A percentile compares a stretch with the other conserved stretches of the same genome.
phyloP scores from a whole-genome alignment of 441 rosid genomes.

The Aleurites moluccanus region DNA sequence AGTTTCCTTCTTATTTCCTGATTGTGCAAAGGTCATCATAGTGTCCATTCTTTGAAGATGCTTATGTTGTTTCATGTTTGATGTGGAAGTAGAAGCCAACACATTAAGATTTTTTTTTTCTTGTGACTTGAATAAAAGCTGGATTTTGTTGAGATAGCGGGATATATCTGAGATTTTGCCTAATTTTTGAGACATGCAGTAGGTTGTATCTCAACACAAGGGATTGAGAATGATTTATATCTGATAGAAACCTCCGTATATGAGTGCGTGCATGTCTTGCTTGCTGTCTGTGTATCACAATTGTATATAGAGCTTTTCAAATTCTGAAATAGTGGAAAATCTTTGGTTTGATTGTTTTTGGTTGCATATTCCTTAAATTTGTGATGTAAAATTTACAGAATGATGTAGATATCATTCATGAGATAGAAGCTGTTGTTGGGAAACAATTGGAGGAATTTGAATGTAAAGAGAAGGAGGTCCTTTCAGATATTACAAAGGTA shows the following conservation, averaged over 20 bases:
- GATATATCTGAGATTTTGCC: neutral
- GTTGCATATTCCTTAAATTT: constrained; percentile 21
- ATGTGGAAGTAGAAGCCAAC: neutral
- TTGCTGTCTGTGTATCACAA: neutral
- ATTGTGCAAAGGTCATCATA: too few relatives aligned
- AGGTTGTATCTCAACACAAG: neutral
- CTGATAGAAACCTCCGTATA: neutral
- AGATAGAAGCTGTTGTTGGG: constrained; percentile 72
- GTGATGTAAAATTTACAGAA: constrained; percentile 47
- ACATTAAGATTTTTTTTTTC: neutral
- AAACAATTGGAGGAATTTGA: constrained; percentile 65
- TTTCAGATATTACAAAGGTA: constrained; percentile 73
- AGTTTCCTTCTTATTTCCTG: neutral
- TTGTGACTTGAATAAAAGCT: neutral
- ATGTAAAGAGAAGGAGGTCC: constrained; percentile 71
- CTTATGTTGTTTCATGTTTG: too few relatives aligned
- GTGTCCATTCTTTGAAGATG: neutral
- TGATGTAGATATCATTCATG: constrained; percentile 38
- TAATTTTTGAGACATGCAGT: neutral
- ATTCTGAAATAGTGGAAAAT: neutral
- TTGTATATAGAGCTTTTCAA: neutral
- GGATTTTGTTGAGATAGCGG: neutral
- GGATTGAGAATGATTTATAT: neutral
- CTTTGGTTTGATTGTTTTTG: neutral
- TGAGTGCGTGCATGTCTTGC: neutral